Evolutionary conservation across 1,139 yeast species (phyloP).

Genomic region (Yamadazyma kanchanaburiensis): DNA sequence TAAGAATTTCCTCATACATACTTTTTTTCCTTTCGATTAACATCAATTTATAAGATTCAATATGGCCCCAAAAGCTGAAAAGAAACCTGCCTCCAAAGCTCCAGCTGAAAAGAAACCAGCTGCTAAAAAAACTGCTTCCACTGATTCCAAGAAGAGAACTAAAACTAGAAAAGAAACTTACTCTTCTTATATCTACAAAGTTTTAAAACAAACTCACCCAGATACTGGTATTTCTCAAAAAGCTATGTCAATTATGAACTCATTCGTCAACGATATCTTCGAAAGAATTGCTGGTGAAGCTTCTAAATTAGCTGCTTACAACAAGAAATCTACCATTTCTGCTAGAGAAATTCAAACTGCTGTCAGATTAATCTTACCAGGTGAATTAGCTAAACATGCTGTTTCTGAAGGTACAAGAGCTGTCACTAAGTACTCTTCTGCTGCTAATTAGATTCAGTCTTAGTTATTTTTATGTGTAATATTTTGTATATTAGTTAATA

Average conservation of each 20-base stretch:
- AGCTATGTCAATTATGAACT: constrained; percentile 99
- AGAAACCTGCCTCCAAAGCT: constrained; percentile 98
- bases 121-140: constrained; percentile 90
- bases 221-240: constrained; percentile 99
- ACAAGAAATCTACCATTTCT: constrained; percentile 97
- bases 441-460: constrained; percentile 40
- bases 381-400: constrained; percentile 99
- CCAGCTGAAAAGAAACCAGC: constrained; percentile 97
- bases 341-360: constrained; percentile 99
- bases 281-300: constrained; percentile 98
- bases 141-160: constrained; percentile 89
- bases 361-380: constrained; percentile 97
- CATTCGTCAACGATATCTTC: constrained; percentile 94
- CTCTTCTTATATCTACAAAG: constrained; percentile 98
- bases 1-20: constrained; percentile 3
- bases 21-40: constrained; percentile 8
- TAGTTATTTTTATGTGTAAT: constrained; percentile 9
- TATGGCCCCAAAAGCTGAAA: constrained; percentile 98
- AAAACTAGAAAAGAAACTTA: constrained; percentile 99
- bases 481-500: constrained; percentile 11
- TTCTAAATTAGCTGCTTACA: constrained; percentile 98
- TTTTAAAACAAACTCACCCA: constrained; percentile 97
- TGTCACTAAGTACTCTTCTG: constrained; percentile 97
- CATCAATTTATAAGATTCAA: constrained; percentile 19
- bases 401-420: constrained; percentile 99